Evolutionary conservation across 2,329 filamentous ascomycete species (phyloP).

Genomic region (Coleophoma cylindrospora): DNA sequence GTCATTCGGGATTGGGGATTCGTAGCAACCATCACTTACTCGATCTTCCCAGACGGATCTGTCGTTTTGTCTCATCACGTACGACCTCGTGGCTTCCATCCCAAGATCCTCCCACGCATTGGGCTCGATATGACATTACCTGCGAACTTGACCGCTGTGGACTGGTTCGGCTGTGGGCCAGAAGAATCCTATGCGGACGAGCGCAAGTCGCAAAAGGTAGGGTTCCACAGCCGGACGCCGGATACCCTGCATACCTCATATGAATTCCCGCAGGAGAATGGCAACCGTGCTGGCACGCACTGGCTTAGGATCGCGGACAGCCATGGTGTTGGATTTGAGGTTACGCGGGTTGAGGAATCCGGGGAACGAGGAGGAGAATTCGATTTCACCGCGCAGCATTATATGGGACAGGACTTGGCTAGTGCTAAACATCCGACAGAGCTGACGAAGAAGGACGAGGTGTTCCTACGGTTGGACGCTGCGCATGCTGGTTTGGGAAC

Average conservation of each 20-base stretch:
- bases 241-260: constrained; percentile 40
- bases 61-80: background rate
- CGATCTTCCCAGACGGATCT: background rate
- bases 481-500: constrained; percentile 39
- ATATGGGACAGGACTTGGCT: constrained; percentile 32
- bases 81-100: background rate
- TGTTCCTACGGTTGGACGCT: constrained; percentile 36
- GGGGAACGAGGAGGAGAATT: constrained; percentile 4
- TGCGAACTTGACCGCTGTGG: constrained; percentile 9
- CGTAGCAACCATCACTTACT: background rate
- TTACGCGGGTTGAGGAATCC: constrained; percentile 1
- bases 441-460: constrained; percentile 32
- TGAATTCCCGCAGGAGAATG: constrained; percentile 49
- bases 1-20: background rate
- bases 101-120: constrained; percentile 1
- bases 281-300: constrained; percentile 43
- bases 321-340: background rate
- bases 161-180: constrained; percentile 48
- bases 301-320: constrained; percentile 31
- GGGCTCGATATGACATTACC: constrained; percentile 2
- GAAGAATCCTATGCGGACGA: constrained; percentile 45
- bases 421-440: constrained; percentile 42
- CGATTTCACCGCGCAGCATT: constrained; percentile 38
- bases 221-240: constrained; percentile 29
- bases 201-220: constrained; percentile 39